Percentiles rank a stretch among this genome's conserved stretches.
phyloP scores from a whole-genome alignment of 305 asterid genomes.

The Solanum hybrid region DNA sequence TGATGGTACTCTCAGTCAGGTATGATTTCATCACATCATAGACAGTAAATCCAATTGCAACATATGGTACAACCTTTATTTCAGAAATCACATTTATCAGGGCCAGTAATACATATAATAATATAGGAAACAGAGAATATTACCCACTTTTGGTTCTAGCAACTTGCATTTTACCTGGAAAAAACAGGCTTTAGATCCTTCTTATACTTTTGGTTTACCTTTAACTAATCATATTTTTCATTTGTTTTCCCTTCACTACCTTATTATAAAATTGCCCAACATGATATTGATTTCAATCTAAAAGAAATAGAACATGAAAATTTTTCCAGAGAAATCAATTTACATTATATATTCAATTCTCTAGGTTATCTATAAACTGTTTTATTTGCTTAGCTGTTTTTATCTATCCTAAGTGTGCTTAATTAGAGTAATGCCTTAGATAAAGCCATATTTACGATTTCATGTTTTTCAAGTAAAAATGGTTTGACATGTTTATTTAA shows the following conservation, averaged over 20 bases:
- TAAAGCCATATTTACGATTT: background rate
- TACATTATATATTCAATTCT: background rate
- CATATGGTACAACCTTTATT: conserved; percentile 61
- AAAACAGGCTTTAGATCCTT: background rate
- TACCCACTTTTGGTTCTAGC: background rate
- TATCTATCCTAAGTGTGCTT: background rate
- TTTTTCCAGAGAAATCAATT: background rate
- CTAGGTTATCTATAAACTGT: background rate
- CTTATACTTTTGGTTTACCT: background rate
- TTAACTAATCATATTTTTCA: background rate
- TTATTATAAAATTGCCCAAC: background rate
- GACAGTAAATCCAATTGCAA: conserved; percentile 87
- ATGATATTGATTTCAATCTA: background rate
- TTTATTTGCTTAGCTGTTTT: background rate
- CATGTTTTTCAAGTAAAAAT: background rate
- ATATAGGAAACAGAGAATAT: background rate
- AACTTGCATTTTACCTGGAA: background rate
- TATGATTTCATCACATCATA: conserved; percentile 71
- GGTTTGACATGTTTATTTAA: background rate
- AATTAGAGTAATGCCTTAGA: background rate
- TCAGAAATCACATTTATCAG: background rate
- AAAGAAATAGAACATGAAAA: background rate
- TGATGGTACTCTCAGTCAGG: conserved; percentile 50
- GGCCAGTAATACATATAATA: background rate
- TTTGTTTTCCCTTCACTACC: background rate